Conservation (phyloP, 352 stramenopile genomes). For the Pythium guiyangense region DNA sequence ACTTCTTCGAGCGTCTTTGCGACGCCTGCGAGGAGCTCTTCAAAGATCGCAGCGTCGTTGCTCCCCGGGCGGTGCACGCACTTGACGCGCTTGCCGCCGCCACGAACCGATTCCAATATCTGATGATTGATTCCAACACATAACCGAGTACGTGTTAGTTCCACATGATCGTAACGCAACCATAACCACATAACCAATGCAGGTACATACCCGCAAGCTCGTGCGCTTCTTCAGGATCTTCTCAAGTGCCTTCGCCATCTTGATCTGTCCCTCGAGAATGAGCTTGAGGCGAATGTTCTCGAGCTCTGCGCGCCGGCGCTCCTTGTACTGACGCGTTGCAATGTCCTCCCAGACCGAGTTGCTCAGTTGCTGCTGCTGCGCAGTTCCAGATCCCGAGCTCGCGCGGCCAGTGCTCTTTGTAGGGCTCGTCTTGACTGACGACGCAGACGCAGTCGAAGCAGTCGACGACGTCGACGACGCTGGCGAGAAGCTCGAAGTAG, state of each 20-base stretch:
- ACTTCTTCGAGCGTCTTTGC: constrained; percentile 37
- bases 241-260: constrained; percentile 46
- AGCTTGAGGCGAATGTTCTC: no score
- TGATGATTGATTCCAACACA: constrained; percentile 6
- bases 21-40: constrained; percentile 35
- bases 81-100: constrained; percentile 20
- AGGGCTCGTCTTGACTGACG: no score
- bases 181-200: neutral
- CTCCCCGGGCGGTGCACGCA: constrained; percentile 18
- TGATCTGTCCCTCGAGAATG: constrained; percentile 44
- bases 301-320: constrained; percentile 38
- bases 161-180: no score
- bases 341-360: constrained; percentile 46
- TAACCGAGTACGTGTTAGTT: neutral
- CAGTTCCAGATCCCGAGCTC: no score
- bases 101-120: constrained; percentile 46
- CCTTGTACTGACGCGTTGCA: constrained; percentile 41
- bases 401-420: no score
- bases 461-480: neutral
- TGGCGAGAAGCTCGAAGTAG: no score
- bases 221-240: constrained; percentile 53
- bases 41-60: constrained; percentile 43
- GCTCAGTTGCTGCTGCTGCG: constrained; percentile 23
- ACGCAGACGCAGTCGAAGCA: neutral
- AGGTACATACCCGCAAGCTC: constrained; percentile 25